A percentile compares a stretch with the other conserved stretches of the same genome.
phyloP scores from a whole-genome alignment of 805 yeast species.

The Monosporozyma servazzii region DNA sequence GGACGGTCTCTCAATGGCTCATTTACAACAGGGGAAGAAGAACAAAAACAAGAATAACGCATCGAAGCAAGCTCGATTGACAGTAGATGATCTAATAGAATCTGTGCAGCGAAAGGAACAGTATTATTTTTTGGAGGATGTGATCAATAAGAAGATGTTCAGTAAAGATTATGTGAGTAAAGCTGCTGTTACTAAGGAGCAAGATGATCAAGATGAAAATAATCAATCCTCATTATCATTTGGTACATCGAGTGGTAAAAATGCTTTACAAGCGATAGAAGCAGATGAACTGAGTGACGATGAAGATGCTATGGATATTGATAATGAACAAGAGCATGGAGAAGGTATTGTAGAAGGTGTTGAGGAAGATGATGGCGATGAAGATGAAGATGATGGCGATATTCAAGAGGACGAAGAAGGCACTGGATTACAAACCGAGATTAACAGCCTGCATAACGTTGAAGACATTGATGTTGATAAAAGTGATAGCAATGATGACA shows the following conservation, averaged over 20 bases:
- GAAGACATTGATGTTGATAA: not conserved
- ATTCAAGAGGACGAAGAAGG: constrained; percentile 14
- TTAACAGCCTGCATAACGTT: not conserved
- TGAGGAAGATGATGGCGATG: constrained; percentile 12
- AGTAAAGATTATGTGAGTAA: not conserved
- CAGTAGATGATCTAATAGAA: constrained; percentile 20
- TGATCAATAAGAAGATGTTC: constrained; percentile 11
- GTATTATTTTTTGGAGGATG: constrained; percentile 22
- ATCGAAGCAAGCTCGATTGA: constrained; percentile 9
- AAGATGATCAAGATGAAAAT: not conserved
- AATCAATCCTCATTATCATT: constrained; percentile 14
- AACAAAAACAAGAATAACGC: not conserved
- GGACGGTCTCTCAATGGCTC: constrained; percentile 17
- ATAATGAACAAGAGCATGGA: constrained; percentile 10
- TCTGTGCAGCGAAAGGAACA: constrained; percentile 15
- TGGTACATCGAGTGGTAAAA: not conserved
- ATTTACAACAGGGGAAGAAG: constrained; percentile 6
- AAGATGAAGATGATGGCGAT: constrained; percentile 6
- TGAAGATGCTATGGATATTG: constrained; percentile 9
- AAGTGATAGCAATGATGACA: not conserved
- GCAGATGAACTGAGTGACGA: not conserved
- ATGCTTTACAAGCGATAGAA: constrained; percentile 2
- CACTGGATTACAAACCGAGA: not conserved
- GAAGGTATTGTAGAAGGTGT: constrained; percentile 12
- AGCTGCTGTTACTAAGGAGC: not conserved